phyloP scores from a whole-genome alignment of 176 grass and related monocot species.

The Phoenix roebelenii region DNA sequence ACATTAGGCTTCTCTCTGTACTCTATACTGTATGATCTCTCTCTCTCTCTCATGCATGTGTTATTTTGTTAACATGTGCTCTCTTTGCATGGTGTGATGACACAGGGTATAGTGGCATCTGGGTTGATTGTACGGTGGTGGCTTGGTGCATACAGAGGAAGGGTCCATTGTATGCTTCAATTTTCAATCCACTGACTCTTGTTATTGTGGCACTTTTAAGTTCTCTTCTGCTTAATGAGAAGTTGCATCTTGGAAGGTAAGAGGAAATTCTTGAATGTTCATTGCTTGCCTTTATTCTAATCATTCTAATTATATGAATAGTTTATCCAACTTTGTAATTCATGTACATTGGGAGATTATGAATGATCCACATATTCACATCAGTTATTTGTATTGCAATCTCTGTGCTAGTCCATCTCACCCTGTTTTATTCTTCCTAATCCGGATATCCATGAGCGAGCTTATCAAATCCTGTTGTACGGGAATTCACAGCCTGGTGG shows the following conservation, averaged over 20 bases:
- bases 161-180: conserved; percentile 41
- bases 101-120: conserved; percentile 29
- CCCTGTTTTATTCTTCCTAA: no score
- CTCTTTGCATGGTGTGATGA: background rate
- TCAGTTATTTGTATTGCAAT: no score
- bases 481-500: no score
- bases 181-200: conserved; percentile 46
- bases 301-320: no score
- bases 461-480: no score
- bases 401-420: no score
- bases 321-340: no score
- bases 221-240: conserved; percentile 21
- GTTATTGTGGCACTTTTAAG: conserved; percentile 25
- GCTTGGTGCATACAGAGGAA: conserved; percentile 50
- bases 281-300: no score
- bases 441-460: no score
- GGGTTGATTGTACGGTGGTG: conserved; percentile 25
- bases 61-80: background rate
- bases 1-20: conserved; percentile 27
- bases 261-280: no score
- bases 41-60: background rate
- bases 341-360: no score
- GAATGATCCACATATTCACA: no score
- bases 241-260: conserved; percentile 32
- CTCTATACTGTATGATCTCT: conserved; percentile 27